Base-by-base conservation (phyloP, 108 stramenopile species). In the Chaetoceros muelleri region DNA sequence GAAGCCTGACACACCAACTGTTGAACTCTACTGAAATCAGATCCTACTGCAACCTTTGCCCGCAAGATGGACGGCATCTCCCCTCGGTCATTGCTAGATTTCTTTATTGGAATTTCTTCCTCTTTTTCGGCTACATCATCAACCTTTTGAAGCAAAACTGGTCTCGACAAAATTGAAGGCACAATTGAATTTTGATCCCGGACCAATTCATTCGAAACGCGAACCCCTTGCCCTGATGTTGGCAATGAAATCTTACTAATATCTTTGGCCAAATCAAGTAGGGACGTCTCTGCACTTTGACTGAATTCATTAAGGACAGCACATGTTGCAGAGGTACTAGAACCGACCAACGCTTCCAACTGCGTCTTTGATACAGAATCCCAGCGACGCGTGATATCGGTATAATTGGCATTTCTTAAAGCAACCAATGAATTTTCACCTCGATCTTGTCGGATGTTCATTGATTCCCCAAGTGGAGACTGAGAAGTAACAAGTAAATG, bases 361-460 rank as follows among this genome's bases (percentile, higher is more conserved):
- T 75, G 66, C 20, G 63, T 40, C 1, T 31, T 20, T 20, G 77
- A 67, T 18, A 73, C n/a, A 8, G 59, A 55, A 21, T 57, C 51
- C 65, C 71, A 82, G 44, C 70, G 58, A 27, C 87, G 73, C 21
- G 55, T 30, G 34, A 79, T 44, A 61, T 88, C 87, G 17, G 75
- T 46, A 57, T 70, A 88, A 8, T 80, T 79, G 19, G 78, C 70
- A 24, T 29, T 61, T 0, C 65, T 34, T 19, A 25, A 23, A 2
- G 34, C 24, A 17, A 2, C 2, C 3, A 23, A 71, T 64, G 61
- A 40, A 24, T 1, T 58, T 52, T 17, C 10, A 28, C 23, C 31
- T 47, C 17, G 25, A 1, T 57, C 46, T 3, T 40, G 44, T 20
- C n/a, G 31, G 21, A 29, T 48, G 5, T 29, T 48, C n/a, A 58